Conservation (phyloP, 345 rosid species). For the Eucalyptus dawsonii region DNA sequence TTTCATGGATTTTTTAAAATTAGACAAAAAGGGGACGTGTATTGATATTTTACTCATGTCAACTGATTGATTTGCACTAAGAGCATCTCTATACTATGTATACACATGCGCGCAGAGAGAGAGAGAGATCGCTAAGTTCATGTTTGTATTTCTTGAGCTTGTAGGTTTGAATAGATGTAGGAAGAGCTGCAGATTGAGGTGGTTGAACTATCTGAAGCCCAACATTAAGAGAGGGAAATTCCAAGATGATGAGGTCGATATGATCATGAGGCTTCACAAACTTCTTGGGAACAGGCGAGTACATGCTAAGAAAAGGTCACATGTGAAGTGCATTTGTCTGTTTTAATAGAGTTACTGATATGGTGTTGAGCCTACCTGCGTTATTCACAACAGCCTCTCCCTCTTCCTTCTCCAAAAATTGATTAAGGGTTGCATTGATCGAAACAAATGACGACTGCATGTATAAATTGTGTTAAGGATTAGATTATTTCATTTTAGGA, state of each 20-base stretch:
- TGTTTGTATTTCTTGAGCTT: neutral
- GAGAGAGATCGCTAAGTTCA: neutral
- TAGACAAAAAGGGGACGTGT: too few species aligned
- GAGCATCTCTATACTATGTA: too few species aligned
- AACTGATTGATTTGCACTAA: too few species aligned
- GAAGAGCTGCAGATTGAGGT: conserved; percentile 9
- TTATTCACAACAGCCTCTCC: neutral
- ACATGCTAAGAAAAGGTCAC: neutral
- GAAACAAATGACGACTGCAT: neutral
- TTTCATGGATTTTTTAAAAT: too few species aligned
- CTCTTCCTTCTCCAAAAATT: neutral
- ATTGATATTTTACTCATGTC: neutral
- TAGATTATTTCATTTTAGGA: neutral
- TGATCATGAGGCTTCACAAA: neutral
- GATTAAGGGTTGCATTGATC: neutral
- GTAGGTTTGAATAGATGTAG: conserved; percentile 5
- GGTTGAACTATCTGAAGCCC: conserved; percentile 9
- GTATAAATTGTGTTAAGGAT: neutral
- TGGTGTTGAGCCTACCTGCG: neutral
- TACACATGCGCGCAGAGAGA: too few species aligned
- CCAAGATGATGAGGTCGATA: conserved; percentile 6
- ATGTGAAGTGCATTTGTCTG: neutral
- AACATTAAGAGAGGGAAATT: conserved; percentile 3
- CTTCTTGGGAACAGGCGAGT: conserved; percentile 10
- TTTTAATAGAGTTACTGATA: neutral